These are phyloP conservation scores for Chaetothyriales sp. DNA, from an alignment of 2,329 filamentous ascomycete genomes.

Conservation along the genomic window DNA sequence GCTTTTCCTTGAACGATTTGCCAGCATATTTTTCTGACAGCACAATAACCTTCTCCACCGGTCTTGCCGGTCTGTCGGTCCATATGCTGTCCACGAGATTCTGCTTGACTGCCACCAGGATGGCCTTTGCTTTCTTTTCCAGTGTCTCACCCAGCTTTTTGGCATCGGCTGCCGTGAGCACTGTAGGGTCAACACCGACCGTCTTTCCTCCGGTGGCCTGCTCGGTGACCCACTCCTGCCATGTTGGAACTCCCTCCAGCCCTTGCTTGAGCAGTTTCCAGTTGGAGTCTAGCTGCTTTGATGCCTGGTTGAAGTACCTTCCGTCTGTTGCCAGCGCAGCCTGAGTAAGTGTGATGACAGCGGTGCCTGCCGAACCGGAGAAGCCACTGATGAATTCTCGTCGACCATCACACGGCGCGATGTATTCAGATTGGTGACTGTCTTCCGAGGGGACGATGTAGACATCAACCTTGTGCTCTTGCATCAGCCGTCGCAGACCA, in stretches of 20 bases:
- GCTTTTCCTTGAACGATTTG: conserved; percentile 67
- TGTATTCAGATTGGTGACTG: conserved; percentile 94
- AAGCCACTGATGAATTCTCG: conserved; percentile 90
- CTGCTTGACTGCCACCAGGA: conserved; percentile 56
- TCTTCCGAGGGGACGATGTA: conserved; percentile 97
- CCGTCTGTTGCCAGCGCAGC: conserved; percentile 89
- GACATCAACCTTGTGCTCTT: conserved; percentile 68
- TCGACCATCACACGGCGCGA: conserved; percentile 83
- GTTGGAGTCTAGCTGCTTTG: conserved; percentile 77
- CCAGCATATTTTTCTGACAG: conserved; percentile 61
- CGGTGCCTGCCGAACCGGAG: conserved; percentile 84
- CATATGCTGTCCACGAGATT: conserved; percentile 91
- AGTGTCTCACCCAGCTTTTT: conserved; percentile 72
- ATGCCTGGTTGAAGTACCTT: conserved; percentile 93
- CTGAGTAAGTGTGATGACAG: conserved; percentile 70
- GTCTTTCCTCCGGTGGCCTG: conserved; percentile 73
- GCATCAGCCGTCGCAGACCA: conserved; percentile 72
- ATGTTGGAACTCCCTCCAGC: conserved; percentile 82
- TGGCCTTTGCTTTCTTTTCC: conserved; percentile 66
- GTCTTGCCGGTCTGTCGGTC: conserved; percentile 57
- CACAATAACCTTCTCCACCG: conserved; percentile 59
- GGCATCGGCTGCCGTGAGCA: conserved; percentile 61
- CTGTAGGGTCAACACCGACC: conserved; percentile 78
- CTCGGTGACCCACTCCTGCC: conserved; percentile 88
- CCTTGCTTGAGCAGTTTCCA: conserved; percentile 89